phyloP scores from a whole-genome alignment of 2,329 filamentous ascomycete species.

The Bertia moriformis region DNA sequence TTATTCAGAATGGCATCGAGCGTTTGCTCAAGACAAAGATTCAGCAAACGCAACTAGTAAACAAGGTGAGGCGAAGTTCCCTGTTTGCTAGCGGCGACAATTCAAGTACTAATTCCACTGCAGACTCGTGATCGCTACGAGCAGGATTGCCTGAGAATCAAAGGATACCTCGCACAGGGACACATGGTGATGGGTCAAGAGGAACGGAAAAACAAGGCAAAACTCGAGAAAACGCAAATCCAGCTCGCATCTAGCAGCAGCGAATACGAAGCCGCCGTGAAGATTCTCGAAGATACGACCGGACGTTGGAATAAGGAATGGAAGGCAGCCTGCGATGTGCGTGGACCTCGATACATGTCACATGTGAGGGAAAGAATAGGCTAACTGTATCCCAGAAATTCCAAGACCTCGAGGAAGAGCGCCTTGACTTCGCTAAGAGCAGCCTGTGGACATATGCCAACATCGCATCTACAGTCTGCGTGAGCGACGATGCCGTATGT shows the following conservation, averaged over 20 bases:
- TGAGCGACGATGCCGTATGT: conserved; percentile 67
- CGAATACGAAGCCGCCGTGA: conserved; percentile 87
- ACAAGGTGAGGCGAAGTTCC: conserved; percentile 35
- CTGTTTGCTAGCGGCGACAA: neutral
- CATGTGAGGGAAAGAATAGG: neutral
- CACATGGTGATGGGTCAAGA: conserved; percentile 99
- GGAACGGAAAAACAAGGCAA: conserved; percentile 96
- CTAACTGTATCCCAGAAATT: conserved; percentile 81
- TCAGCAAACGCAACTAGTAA: conserved; percentile 48
- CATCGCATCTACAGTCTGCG: conserved; percentile 89
- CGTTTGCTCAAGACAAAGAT: conserved; percentile 54
- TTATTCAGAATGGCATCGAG: conserved; percentile 52
- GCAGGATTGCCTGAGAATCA: conserved; percentile 58
- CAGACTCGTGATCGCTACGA: conserved; percentile 52
- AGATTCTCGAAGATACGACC: conserved; percentile 86
- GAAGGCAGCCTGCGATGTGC: conserved; percentile 58
- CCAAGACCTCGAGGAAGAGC: conserved; percentile 93
- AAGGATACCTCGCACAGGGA: conserved; percentile 57
- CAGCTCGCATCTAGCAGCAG: conserved; percentile 79
- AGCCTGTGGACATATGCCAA: conserved; percentile 98
- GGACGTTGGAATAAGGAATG: conserved; percentile 94
- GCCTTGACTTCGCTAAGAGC: conserved; percentile 92
- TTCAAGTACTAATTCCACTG: neutral
- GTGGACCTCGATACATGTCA: too few species aligned
- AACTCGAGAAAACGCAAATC: conserved; percentile 96